phyloP scores from a whole-genome alignment of 1,139 yeast species.

The Saccharomyces hybrid region DNA sequence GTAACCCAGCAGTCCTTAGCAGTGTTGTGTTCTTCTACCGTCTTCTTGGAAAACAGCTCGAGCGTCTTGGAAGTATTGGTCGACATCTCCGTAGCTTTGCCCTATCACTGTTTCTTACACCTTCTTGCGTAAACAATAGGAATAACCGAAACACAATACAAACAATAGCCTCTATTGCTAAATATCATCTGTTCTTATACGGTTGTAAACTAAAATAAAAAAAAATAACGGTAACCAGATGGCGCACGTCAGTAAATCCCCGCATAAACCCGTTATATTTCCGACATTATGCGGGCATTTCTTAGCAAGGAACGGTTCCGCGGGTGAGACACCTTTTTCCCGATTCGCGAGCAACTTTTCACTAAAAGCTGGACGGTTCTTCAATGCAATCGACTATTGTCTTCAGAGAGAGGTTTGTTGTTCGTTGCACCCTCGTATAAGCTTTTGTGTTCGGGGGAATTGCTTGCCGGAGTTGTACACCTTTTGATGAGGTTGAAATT shows the following conservation, averaged over 20 bases:
- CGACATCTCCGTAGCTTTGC: slow-evolving; percentile 6
- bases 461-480: not conserved
- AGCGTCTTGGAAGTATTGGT: slow-evolving; percentile 27
- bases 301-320: not conserved
- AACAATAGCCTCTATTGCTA: not conserved
- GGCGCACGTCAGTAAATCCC: not conserved
- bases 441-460: not conserved
- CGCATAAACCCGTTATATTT: not conserved
- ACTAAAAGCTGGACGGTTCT: not conserved
- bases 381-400: not conserved
- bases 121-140: not conserved
- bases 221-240: not conserved
- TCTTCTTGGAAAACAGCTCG: slow-evolving; percentile 38
- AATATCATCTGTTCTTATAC: not conserved
- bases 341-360: not conserved
- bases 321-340: not conserved
- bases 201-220: not conserved
- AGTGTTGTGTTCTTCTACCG: slow-evolving; percentile 45
- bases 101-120: not conserved
- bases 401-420: not conserved
- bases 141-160: not conserved
- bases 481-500: not conserved
- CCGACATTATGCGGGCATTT: not conserved
- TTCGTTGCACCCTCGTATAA: not conserved
- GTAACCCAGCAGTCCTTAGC: slow-evolving; percentile 69